These are phyloP conservation scores for Kappamyces sp. DNA, from an alignment of 192 early-diverging fungal genomes.

Conservation along the genomic window DNA sequence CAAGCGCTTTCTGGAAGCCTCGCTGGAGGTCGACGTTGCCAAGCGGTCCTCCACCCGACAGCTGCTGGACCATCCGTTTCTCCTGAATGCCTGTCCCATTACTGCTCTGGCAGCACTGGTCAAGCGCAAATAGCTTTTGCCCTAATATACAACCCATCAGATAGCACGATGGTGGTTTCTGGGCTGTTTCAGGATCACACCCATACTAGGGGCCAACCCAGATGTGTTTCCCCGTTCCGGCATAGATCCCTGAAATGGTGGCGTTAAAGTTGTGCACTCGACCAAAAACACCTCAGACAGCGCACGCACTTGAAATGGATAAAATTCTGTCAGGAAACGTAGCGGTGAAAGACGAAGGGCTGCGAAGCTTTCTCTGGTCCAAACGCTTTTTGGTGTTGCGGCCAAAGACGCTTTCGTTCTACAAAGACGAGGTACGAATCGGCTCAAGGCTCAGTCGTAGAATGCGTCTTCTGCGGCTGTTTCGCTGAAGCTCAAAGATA, in stretches of 20 bases:
- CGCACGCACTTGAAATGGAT: too few species aligned
- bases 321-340: too few species aligned
- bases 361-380: conserved; percentile 80
- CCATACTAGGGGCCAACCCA: neutral
- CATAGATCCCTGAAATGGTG: too few species aligned
- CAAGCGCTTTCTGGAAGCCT: conserved; percentile 87
- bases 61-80: conserved; percentile 81
- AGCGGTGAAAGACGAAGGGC: conserved; percentile 72
- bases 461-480: too few species aligned
- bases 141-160: too few species aligned
- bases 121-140: conserved; percentile 41
- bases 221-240: too few species aligned
- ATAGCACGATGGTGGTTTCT: neutral
- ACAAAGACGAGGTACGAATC: conserved; percentile 84
- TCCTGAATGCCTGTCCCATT: conserved; percentile 72
- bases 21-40: conserved; percentile 84
- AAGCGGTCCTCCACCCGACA: conserved; percentile 76
- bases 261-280: too few species aligned
- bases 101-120: conserved; percentile 75
- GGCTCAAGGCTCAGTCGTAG: too few species aligned
- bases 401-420: conserved; percentile 72
- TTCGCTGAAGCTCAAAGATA: too few species aligned
- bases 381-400: conserved; percentile 72
- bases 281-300: too few species aligned
- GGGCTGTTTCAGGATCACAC: neutral